Base-by-base conservation (phyloP, 371 early-diverging fungal species). In the Gilbertella persicaria region DNA sequence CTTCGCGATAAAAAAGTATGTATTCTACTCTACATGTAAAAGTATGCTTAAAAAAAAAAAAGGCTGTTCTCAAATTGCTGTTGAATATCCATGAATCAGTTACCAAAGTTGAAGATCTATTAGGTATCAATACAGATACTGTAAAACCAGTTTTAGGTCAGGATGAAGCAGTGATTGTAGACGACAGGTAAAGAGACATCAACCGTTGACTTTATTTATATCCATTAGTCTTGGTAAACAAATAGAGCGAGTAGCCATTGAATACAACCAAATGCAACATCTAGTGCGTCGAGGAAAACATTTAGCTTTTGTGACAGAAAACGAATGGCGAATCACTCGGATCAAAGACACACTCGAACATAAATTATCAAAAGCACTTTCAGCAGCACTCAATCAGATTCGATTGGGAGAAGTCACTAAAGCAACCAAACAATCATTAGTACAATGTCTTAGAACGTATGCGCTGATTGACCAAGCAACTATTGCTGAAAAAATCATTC, bases 231-330 rank as follows among this genome's bases (percentile, higher is more conserved):
- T 65, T 0, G 72, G 72, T 6, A 91, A 91, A 51, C 84, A 87
- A 29, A 78, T 92, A 17, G 93, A 92, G 55, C 83, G 91, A 21
- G 91, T 91, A n/a, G 93, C 93, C 9, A 87, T 89, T 38, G 93
- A 92, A 69, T 92, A 80, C 60, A 91, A 91, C 41, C 91, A 92
- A 48, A 83, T 92, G 79, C 89, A 86, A 53, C 90, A 87, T 61
- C 73, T 91, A 2, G 87, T 89, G 2, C 73, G 76, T 12, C 70
- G 82, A 40, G 89, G 87, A n/a, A 74, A 85, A 55, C 67, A 65
- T n/a, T 62, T 85, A 8, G 82, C 88, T 3, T 89, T 89, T 64
- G 87, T 92, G 16, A 62, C 74, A 9, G 87, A 86, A 47, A 84
- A 90, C 43, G 83, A 85, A 61, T 89, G 90, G 91, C 71, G 90